These are phyloP conservation scores for Trichoderma sp. DNA, from an alignment of 2,329 filamentous ascomycete species.

Conservation along the genomic window DNA sequence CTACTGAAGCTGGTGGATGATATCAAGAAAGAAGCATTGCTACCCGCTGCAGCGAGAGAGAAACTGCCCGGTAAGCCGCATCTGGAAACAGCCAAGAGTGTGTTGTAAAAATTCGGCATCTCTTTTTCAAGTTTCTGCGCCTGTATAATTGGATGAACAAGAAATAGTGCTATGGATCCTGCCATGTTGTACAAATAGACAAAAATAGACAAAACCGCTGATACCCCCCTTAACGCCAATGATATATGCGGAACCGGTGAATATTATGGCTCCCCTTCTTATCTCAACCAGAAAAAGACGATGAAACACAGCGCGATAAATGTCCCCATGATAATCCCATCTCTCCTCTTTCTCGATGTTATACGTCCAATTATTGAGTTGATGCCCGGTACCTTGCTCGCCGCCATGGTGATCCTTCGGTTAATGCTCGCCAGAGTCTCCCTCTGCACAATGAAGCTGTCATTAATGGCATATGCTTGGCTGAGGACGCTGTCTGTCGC, in stretches of 20 bases:
- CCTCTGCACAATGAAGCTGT: conserved; percentile 83
- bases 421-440: conserved; percentile 90
- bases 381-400: conserved; percentile 88
- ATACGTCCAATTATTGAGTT: conserved; percentile 92
- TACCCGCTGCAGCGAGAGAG: conserved; percentile 43
- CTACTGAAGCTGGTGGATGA: conserved; percentile 66
- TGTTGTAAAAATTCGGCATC: conserved; percentile 30
- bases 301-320: conserved; percentile 94
- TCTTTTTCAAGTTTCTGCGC: conserved; percentile 19
- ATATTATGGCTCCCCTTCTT: conserved; percentile 35
- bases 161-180: conserved; percentile 26
- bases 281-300: conserved; percentile 79
- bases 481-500: conserved; percentile 89
- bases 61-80: conserved; percentile 40
- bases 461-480: conserved; percentile 95
- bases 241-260: conserved; percentile 28
- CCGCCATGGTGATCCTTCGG: conserved; percentile 83
- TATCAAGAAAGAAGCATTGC: conserved; percentile 45
- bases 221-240: conserved; percentile 46
- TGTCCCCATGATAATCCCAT: conserved; percentile 87
- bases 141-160: conserved; percentile 32
- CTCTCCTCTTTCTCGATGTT: conserved; percentile 89
- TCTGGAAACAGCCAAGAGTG: conserved; percentile 37
- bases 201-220: conserved; percentile 36
- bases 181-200: conserved; percentile 42